Percentiles rank a stretch among this genome's conserved stretches.
phyloP scores from a whole-genome alignment of 2,329 filamentous ascomycete genomes.

The Dactylellina sp. region DNA sequence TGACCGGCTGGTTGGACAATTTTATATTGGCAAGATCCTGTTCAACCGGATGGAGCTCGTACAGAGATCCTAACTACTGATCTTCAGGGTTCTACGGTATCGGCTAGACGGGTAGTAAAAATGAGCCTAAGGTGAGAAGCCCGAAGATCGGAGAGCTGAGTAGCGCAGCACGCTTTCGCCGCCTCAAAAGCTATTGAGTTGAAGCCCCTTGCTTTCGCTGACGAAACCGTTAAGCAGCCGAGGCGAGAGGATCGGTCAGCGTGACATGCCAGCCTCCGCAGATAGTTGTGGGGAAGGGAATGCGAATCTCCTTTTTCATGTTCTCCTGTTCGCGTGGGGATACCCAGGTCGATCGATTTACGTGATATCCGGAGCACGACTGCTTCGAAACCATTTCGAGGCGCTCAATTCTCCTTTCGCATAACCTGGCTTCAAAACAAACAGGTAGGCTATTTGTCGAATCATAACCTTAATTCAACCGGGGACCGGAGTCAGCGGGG shows the following conservation, averaged over 20 bases:
- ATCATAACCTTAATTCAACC: constrained; percentile 44
- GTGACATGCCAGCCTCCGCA: constrained; percentile 36
- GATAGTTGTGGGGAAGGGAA: constrained; percentile 28
- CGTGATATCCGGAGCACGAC: constrained; percentile 34
- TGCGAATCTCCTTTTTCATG: constrained; percentile 3
- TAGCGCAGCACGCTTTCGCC: constrained; percentile 17
- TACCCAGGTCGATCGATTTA: constrained; percentile 37
- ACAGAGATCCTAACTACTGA: constrained; percentile 26
- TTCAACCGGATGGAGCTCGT: constrained; percentile 11
- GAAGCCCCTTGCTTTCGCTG: neutral
- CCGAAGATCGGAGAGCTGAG: constrained; percentile 11
- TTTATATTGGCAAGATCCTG: constrained; percentile 10
- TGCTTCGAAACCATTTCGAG: constrained; percentile 15
- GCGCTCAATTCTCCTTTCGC: constrained; percentile 19
- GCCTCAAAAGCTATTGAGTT: constrained; percentile 6
- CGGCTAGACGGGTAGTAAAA: constrained; percentile 33
- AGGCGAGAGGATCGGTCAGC: constrained; percentile 15
- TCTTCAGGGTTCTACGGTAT: constrained; percentile 43
- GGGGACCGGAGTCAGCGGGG: constrained; percentile 26
- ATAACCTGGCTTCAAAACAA: neutral
- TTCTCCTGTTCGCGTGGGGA: constrained; percentile 43
- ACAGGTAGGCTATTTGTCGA: neutral
- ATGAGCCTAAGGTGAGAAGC: neutral
- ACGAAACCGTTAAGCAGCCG: constrained; percentile 17
- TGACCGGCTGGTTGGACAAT: constrained; percentile 2